phyloP scores from a whole-genome alignment of 2,329 filamentous ascomycete genomes.

The Fusarium palustre region DNA sequence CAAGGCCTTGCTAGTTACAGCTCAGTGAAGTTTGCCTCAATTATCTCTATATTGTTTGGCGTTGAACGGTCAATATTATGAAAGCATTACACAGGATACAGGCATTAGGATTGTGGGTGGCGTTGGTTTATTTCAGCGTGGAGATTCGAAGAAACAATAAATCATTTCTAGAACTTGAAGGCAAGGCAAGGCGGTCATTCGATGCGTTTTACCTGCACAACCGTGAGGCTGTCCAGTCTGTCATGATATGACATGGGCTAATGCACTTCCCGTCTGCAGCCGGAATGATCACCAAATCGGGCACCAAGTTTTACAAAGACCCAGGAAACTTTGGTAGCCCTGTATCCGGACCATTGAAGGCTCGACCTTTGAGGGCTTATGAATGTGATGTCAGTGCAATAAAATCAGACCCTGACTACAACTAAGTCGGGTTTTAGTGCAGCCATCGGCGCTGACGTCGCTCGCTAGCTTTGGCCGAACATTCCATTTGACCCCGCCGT shows the following conservation, averaged over 20 bases:
- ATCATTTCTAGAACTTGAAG: neutral
- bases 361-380: conserved; percentile 10
- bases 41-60: conserved; percentile 14
- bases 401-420: conserved; percentile 9
- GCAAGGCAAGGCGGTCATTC: neutral
- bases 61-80: conserved; percentile 31
- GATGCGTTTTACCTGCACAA: neutral
- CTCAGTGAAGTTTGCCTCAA: neutral
- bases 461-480: conserved; percentile 37
- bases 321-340: neutral
- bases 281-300: neutral
- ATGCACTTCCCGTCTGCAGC: neutral
- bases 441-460: conserved; percentile 45
- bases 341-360: neutral
- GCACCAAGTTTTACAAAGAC: neutral
- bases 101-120: conserved; percentile 4
- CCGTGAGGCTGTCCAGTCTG: conserved; percentile 7
- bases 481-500: conserved; percentile 41
- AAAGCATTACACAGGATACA: conserved; percentile 23
- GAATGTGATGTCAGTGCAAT: conserved; percentile 38
- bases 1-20: neutral
- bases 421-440: conserved; percentile 23
- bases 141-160: conserved; percentile 16
- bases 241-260: conserved; percentile 15
- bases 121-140: conserved; percentile 25